These are phyloP conservation scores for Peronospora destructor DNA, from an alignment of 352 stramenopile species.

Conservation along the genomic window DNA sequence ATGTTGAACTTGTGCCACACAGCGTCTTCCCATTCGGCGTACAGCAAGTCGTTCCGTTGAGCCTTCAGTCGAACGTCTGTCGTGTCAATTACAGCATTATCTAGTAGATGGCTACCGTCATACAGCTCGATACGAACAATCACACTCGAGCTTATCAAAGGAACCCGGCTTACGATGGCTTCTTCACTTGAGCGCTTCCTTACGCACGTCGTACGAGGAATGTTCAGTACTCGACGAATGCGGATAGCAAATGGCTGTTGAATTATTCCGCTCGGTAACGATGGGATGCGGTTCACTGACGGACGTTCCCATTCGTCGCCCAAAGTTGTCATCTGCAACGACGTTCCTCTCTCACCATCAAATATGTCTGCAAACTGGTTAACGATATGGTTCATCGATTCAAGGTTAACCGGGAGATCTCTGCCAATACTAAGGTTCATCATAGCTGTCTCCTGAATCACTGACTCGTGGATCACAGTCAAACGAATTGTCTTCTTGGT, in stretches of 20 bases:
- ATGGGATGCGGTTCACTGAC: slow-evolving; percentile 30
- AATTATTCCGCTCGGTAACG: slow-evolving; percentile 48
- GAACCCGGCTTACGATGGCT: slow-evolving; percentile 37
- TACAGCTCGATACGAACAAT: slow-evolving; percentile 74
- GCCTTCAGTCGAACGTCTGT: slow-evolving; percentile 61
- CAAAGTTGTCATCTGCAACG: slow-evolving; percentile 68
- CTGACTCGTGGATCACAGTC: slow-evolving; percentile 79
- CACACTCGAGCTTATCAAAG: slow-evolving; percentile 54
- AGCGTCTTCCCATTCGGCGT: slow-evolving; percentile 65
- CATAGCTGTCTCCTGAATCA: slow-evolving; percentile 79
- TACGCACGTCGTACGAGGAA: slow-evolving; percentile 61
- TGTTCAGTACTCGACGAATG: slow-evolving; percentile 78
- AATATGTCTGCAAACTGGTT: slow-evolving; percentile 61
- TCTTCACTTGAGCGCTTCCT: slow-evolving; percentile 68
- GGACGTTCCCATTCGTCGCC: slow-evolving; percentile 59
- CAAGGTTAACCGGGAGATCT: slow-evolving; percentile 36
- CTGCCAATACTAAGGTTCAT: slow-evolving; percentile 69
- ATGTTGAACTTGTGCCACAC: slow-evolving; percentile 77
- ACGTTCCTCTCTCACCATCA: slow-evolving; percentile 44
- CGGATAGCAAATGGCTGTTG: slow-evolving; percentile 62
- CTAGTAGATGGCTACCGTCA: slow-evolving; percentile 63
- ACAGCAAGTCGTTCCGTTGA: slow-evolving; percentile 65
- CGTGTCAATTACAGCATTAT: slow-evolving; percentile 65
- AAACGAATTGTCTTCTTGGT: slow-evolving; percentile 83
- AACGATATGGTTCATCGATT: slow-evolving; percentile 27